A percentile compares a stretch with the other conserved stretches of the same genome.
Evolutionary conservation across 2,329 filamentous ascomycete species (phyloP).

Genomic region (Curvularia sp.): DNA sequence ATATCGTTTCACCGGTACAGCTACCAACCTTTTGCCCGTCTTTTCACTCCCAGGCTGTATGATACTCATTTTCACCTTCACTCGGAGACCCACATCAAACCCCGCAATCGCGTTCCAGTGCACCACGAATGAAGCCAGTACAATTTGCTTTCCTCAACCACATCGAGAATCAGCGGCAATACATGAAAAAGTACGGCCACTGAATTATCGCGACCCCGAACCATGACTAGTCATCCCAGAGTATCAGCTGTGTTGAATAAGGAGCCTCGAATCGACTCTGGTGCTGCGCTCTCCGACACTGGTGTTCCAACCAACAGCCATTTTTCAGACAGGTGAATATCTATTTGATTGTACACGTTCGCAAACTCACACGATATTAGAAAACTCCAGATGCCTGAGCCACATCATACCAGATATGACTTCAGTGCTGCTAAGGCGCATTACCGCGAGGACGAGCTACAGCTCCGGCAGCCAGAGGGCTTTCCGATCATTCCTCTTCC

Average conservation of each 20-base stretch:
- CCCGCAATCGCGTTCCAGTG: neutral
- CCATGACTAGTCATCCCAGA: conserved; percentile 1
- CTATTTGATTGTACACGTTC: neutral
- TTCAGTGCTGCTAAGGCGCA: conserved; percentile 5
- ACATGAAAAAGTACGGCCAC: neutral
- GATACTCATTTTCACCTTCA: conserved; percentile 9
- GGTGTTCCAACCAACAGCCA: neutral
- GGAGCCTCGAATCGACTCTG: conserved; percentile 11
- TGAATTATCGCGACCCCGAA: neutral
- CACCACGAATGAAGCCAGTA: neutral
- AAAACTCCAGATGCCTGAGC: conserved; percentile 1
- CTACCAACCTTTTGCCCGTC: neutral
- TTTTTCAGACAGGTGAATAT: neutral
- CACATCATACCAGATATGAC: conserved; percentile 1
- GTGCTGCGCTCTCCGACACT: conserved; percentile 11
- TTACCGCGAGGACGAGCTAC: conserved; percentile 5
- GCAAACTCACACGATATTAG: conserved; percentile 6
- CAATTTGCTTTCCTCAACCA: neutral
- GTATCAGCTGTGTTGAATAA: conserved; percentile 2
- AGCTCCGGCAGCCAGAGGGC: conserved; percentile 11
- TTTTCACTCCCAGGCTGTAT: neutral
- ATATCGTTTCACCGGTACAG: neutral
- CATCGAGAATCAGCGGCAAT: neutral
- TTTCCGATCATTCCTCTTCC: conserved; percentile 15
- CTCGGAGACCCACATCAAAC: neutral